phyloP scores from a whole-genome alignment of 352 stramenopile genomes.

The Thalassiosira hispida region DNA sequence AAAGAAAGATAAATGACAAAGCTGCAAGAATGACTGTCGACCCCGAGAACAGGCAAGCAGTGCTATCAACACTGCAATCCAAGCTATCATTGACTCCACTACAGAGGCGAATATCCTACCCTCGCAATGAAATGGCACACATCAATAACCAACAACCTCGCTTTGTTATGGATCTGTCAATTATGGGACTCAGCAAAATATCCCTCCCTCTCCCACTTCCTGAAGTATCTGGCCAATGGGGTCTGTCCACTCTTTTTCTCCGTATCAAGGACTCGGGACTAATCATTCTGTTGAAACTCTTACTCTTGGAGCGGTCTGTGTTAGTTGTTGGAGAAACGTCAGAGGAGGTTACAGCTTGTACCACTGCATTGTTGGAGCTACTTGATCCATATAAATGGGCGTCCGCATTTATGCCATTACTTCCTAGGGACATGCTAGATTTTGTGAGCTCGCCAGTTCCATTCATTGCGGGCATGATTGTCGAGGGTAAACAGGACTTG shows the following conservation, averaged over 20 bases:
- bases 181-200: slow-evolving; percentile 38
- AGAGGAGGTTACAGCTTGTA: slow-evolving; percentile 53
- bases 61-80: slow-evolving; percentile 45
- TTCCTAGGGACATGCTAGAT: slow-evolving; percentile 61
- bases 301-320: slow-evolving; percentile 48
- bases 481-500: slow-evolving; percentile 42
- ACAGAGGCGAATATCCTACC: slow-evolving; percentile 40
- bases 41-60: slow-evolving; percentile 42
- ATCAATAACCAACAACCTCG: slow-evolving; percentile 24
- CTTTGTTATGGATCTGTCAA: slow-evolving; percentile 50
- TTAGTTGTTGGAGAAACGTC: slow-evolving; percentile 56
- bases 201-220: slow-evolving; percentile 55
- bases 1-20: slow-evolving; percentile 46
- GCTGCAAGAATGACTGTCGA: slow-evolving; percentile 3
- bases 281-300: slow-evolving; percentile 59
- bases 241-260: slow-evolving; percentile 48
- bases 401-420: slow-evolving; percentile 63
- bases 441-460: slow-evolving; percentile 68
- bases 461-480: slow-evolving; percentile 62
- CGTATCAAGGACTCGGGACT: slow-evolving; percentile 51
- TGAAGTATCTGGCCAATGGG: slow-evolving; percentile 53
- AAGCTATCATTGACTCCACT: slow-evolving; percentile 39
- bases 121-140: slow-evolving; percentile 40
- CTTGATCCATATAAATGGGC: slow-evolving; percentile 64
- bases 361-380: slow-evolving; percentile 52